These are phyloP conservation scores for Diaporthe caulivora DNA, from an alignment of 2,329 filamentous ascomycete genomes.

Conservation along the genomic window DNA sequence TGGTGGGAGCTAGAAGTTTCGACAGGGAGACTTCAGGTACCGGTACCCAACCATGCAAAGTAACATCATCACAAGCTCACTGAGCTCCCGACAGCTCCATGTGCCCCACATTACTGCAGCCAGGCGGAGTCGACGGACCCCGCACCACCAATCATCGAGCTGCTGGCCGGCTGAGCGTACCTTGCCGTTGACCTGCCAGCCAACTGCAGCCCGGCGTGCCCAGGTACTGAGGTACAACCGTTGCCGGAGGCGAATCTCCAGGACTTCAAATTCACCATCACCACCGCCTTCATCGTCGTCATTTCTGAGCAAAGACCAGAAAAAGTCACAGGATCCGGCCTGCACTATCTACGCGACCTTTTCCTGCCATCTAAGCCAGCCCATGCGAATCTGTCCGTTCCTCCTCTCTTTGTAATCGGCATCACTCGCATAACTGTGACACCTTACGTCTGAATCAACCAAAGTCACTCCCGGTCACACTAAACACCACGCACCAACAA, in stretches of 20 bases:
- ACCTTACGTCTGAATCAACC: not conserved
- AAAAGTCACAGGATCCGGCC: not conserved
- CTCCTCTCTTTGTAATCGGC: not conserved
- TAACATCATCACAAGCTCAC: slow-evolving; percentile 28
- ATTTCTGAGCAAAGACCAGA: not conserved
- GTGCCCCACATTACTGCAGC: slow-evolving; percentile 1
- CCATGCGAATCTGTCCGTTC: not conserved
- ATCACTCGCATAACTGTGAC: not conserved
- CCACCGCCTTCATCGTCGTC: not conserved
- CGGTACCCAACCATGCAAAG: slow-evolving; percentile 20
- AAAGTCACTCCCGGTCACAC: not conserved
- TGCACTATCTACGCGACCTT: too few relatives aligned
- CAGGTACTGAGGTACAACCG: slow-evolving; percentile 7
- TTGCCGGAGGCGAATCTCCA: not conserved
- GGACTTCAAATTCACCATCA: slow-evolving; percentile 10
- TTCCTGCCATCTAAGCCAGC: not conserved
- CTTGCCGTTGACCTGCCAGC: slow-evolving; percentile 11
- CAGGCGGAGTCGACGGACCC: not conserved
- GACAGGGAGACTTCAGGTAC: not conserved
- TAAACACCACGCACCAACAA: not conserved
- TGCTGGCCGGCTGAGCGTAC: not conserved
- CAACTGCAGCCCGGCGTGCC: slow-evolving; percentile 2
- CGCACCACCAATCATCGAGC: slow-evolving; percentile 12
- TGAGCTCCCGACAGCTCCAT: not conserved
- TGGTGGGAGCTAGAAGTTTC: slow-evolving; percentile 22